phyloP scores from a whole-genome alignment of 768 basidiomycete genomes.

The Kwoniella bestiolae region DNA sequence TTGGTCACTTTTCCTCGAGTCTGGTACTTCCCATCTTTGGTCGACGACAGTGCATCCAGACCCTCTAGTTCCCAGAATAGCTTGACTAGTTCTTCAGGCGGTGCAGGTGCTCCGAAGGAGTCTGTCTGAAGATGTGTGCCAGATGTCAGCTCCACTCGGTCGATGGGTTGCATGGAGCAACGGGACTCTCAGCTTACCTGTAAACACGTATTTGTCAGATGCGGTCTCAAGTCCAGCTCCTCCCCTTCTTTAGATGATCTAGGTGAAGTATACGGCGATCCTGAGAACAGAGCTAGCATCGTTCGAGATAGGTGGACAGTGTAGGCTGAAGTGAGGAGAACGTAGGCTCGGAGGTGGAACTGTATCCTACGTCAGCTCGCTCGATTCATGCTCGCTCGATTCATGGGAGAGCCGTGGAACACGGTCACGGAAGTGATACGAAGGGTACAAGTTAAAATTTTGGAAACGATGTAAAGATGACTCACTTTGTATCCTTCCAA shows the following conservation, averaged over 20 bases:
- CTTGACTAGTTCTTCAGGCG: conserved; percentile 63
- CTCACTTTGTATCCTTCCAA: conserved; percentile 54
- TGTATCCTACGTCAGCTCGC: conserved; percentile 54
- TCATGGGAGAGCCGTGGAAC: not conserved
- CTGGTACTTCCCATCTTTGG: conserved; percentile 17
- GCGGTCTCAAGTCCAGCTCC: conserved; percentile 65
- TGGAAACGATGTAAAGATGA: too few relatives aligned
- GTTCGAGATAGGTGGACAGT: conserved; percentile 79
- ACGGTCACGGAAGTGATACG: not conserved
- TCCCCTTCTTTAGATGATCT: conserved; percentile 41
- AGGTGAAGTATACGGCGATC: conserved; percentile 69
- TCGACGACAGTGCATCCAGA: conserved; percentile 34
- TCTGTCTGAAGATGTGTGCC: conserved; percentile 33
- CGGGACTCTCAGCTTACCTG: too few relatives aligned
- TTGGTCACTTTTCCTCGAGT: conserved; percentile 46
- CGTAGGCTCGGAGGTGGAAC: conserved; percentile 93
- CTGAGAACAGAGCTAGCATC: conserved; percentile 85
- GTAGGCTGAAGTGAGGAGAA: conserved; percentile 67
- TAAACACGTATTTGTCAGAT: conserved; percentile 90
- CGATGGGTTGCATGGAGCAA: not conserved
- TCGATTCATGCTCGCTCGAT: not conserved
- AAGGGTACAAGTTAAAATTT: not conserved
- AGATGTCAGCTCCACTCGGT: conserved; percentile 5
- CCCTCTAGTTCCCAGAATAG: conserved; percentile 80
- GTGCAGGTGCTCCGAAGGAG: conserved; percentile 66